A percentile compares a stretch with the other conserved stretches of the same genome.
phyloP scores from a whole-genome alignment of 805 yeast species.

The Ogataea henricii region DNA sequence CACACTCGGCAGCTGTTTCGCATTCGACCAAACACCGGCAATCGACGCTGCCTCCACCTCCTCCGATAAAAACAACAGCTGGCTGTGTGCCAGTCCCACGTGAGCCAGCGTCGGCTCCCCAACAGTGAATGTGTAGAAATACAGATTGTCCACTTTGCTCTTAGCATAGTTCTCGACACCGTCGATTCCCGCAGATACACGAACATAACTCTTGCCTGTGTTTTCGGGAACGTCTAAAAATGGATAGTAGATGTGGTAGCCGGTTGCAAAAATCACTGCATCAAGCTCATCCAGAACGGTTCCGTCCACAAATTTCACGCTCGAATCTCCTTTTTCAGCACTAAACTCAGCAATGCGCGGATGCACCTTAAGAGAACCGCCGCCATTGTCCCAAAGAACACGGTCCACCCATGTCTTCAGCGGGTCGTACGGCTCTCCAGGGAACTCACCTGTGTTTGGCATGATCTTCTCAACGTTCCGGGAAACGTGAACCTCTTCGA shows the following conservation, averaged over 20 bases:
- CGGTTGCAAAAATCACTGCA: constrained; percentile 67
- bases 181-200: constrained; percentile 37
- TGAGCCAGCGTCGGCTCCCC: constrained; percentile 44
- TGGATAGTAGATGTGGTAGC: constrained; percentile 65
- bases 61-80: constrained; percentile 45
- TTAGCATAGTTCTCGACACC: constrained; percentile 18
- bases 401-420: constrained; percentile 46
- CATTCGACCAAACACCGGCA: constrained; percentile 53
- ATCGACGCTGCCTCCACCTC: constrained; percentile 51
- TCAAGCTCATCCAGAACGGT: constrained; percentile 47
- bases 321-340: constrained; percentile 30
- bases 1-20: constrained; percentile 13
- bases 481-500: constrained; percentile 22
- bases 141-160: constrained; percentile 19
- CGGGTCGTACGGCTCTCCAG: constrained; percentile 40
- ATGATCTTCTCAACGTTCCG: constrained; percentile 11
- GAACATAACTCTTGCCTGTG: constrained; percentile 30
- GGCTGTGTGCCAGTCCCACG: constrained; percentile 41
- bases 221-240: constrained; percentile 39
- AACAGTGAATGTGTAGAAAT: constrained; percentile 36
- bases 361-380: constrained; percentile 42
- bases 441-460: constrained; percentile 11
- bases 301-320: constrained; percentile 53
- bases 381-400: constrained; percentile 47
- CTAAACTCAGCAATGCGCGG: constrained; percentile 44